Conservation (phyloP, 75 land plant species). For the Cupressus sempervirens region DNA sequence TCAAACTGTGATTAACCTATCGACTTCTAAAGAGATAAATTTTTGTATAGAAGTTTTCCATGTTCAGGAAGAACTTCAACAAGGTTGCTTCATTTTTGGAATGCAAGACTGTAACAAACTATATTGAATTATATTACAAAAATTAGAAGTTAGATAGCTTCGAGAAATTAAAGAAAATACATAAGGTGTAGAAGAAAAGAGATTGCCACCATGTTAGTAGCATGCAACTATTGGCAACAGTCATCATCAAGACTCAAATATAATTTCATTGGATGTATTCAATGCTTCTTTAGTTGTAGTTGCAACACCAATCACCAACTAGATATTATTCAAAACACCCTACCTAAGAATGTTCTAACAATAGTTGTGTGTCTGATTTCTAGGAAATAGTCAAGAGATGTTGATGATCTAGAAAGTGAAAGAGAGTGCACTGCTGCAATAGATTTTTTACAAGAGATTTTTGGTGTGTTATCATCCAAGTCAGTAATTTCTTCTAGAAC, state of each 20-base stretch:
- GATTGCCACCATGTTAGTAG: constrained; percentile 39
- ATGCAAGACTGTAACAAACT: constrained; percentile 90
- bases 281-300: constrained; percentile 19
- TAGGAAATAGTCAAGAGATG: background rate
- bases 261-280: constrained; percentile 50
- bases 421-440: constrained; percentile 30
- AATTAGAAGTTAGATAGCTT: constrained; percentile 80
- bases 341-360: constrained; percentile 17
- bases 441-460: constrained; percentile 54
- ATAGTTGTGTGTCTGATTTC: constrained; percentile 8
- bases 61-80: constrained; percentile 65
- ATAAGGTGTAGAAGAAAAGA: constrained; percentile 44
- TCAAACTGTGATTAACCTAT: constrained; percentile 63
- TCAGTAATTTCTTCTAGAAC: constrained; percentile 58
- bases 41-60: constrained; percentile 73
- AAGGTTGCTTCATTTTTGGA: constrained; percentile 71
- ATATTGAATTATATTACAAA: constrained; percentile 87
- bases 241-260: constrained; percentile 42
- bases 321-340: constrained; percentile 5
- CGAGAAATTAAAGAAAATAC: constrained; percentile 47
- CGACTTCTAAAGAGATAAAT: constrained; percentile 71
- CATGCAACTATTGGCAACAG: constrained; percentile 54
- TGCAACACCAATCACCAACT: constrained; percentile 20
- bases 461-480: constrained; percentile 55
- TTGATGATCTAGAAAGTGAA: constrained; percentile 29